Conservation (phyloP, 1,139 yeast species). For the Geotrichum restrictum region DNA sequence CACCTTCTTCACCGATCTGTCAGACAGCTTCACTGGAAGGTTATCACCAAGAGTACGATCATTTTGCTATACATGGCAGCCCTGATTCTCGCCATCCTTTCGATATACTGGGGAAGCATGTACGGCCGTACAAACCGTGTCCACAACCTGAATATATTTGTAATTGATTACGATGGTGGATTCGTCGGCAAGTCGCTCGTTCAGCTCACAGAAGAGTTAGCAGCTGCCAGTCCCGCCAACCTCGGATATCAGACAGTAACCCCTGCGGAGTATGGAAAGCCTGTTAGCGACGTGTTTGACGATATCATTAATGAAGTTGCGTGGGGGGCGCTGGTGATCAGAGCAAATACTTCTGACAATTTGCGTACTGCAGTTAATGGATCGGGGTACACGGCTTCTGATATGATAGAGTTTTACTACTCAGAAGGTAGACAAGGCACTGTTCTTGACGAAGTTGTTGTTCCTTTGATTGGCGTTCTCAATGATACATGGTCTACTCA, state of each 20-base stretch:
- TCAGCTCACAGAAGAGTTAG: conserved; percentile 62
- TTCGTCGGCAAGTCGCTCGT: conserved; percentile 44
- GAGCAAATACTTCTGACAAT: conserved; percentile 26
- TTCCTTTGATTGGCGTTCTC: conserved; percentile 25
- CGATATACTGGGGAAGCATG: conserved; percentile 61
- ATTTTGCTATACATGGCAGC: conserved; percentile 16
- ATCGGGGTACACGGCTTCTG: background rate
- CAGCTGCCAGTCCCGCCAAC: background rate
- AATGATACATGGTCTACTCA: conserved; percentile 4
- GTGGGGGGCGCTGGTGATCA: conserved; percentile 27
- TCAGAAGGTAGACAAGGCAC: conserved; percentile 15
- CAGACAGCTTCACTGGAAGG: conserved; percentile 1
- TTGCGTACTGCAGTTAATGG: conserved; percentile 18
- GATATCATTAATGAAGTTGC: conserved; percentile 22
- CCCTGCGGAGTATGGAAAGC: conserved; percentile 15
- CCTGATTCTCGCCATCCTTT: conserved; percentile 37
- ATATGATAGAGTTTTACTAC: conserved; percentile 7
- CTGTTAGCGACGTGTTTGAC: conserved; percentile 6
- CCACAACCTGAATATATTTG: conserved; percentile 44
- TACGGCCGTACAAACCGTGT: conserved; percentile 43
- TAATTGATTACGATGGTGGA: conserved; percentile 47
- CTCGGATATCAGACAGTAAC: conserved; percentile 16
- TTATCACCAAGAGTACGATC: conserved; percentile 1
- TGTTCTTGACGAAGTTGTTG: background rate
- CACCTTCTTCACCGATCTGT: conserved; percentile 10